Conservation (phyloP, 1,284 basidiomycete genomes). For the Microbotryomycetes sp. region DNA sequence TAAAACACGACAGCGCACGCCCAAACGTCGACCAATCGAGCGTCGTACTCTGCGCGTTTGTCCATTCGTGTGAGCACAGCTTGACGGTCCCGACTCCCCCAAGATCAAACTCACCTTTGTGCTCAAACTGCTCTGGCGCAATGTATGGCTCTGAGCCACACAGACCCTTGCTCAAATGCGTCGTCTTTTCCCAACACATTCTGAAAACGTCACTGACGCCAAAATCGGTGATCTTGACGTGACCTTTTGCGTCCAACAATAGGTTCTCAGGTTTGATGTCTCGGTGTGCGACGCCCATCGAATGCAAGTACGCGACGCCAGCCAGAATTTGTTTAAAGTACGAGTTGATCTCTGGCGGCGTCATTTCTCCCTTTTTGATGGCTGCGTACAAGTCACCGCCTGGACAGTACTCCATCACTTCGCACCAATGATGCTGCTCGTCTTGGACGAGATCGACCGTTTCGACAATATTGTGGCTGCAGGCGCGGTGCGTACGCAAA, state of each 20-base stretch:
- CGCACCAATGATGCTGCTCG: slow-evolving; percentile 93
- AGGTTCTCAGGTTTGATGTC: slow-evolving; percentile 98
- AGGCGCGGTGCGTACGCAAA: neutral
- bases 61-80: slow-evolving; percentile 5
- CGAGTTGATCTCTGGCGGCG: slow-evolving; percentile 86
- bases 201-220: slow-evolving; percentile 97
- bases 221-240: slow-evolving; percentile 98
- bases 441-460: slow-evolving; percentile 98
- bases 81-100: slow-evolving; percentile 20
- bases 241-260: slow-evolving; percentile 84
- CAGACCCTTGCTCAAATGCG: slow-evolving; percentile 92
- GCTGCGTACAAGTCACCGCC: slow-evolving; percentile 95
- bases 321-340: slow-evolving; percentile 94
- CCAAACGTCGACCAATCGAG: slow-evolving; percentile 95
- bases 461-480: slow-evolving; percentile 79
- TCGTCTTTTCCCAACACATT: slow-evolving; percentile 94
- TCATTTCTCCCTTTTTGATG: slow-evolving; percentile 96
- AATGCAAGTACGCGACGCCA: slow-evolving; percentile 83
- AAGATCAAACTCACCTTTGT: slow-evolving; percentile 66
- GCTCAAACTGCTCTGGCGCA: slow-evolving; percentile 92
- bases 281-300: slow-evolving; percentile 93
- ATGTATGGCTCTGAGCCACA: slow-evolving; percentile 99
- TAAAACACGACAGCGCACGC: slow-evolving; percentile 95
- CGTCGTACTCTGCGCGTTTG: slow-evolving; percentile 73
- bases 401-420: slow-evolving; percentile 99